These are phyloP conservation scores for Hypoxylon cercidicola DNA, from an alignment of 495 filamentous ascomycete species.

Conservation along the genomic window DNA sequence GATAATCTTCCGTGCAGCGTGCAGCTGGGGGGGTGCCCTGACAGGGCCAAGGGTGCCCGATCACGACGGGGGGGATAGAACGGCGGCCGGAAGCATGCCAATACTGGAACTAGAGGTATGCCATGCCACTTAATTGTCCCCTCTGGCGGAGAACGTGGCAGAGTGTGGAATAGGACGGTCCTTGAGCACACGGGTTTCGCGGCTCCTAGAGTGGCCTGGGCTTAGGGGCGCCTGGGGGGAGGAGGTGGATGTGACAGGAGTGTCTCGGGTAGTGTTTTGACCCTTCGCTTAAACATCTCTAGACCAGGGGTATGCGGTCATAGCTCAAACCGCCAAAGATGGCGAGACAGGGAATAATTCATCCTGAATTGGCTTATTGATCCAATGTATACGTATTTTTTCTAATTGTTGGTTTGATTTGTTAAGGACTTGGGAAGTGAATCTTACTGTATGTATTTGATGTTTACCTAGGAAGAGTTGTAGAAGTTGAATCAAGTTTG, in stretches of 20 bases:
- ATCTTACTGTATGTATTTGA: background rate
- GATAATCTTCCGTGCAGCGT: conserved; percentile 48
- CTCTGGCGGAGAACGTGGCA: conserved; percentile 19
- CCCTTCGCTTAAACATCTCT: conserved; percentile 41
- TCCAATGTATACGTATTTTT: conserved; percentile 4
- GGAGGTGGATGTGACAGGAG: conserved; percentile 57
- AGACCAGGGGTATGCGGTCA: conserved; percentile 33
- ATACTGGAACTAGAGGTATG: too few species aligned
- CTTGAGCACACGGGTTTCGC: conserved; percentile 25
- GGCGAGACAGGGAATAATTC: conserved; percentile 3
- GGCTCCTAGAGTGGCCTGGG: conserved; percentile 39
- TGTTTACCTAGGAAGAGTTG: background rate
- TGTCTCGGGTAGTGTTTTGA: conserved; percentile 61
- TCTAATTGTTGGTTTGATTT: conserved; percentile 7
- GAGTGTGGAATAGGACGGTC: conserved; percentile 25
- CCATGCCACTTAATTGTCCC: conserved; percentile 33
- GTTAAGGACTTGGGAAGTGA: too few species aligned
- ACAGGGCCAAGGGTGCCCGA: conserved; percentile 25
- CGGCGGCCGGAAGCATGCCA: conserved; percentile 31
- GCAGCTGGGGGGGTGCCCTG: conserved; percentile 32
- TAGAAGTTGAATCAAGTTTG: background rate
- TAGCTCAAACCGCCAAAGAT: conserved; percentile 37
- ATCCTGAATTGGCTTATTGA: conserved; percentile 16
- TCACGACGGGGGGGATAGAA: conserved; percentile 23
- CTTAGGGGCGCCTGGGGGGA: conserved; percentile 44